Conservation (phyloP, 2,329 filamentous ascomycete genomes). For the Coniochaeta ligniaria region DNA sequence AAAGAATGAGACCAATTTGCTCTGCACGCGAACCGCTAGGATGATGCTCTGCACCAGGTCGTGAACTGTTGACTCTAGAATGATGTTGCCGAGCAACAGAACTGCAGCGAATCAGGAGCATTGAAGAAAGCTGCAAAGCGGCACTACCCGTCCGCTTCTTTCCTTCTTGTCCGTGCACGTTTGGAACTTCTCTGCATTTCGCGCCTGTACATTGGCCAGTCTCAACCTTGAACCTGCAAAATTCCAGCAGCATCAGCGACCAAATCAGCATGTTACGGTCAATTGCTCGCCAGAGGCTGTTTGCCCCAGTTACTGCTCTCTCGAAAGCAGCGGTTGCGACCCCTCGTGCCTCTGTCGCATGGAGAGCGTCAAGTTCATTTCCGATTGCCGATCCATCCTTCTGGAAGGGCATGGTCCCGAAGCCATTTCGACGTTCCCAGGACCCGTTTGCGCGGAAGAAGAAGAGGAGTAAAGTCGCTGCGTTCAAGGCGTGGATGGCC, state of each 20-base stretch:
- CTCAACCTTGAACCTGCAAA: background rate
- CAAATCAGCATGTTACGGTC: background rate
- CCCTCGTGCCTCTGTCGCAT: background rate
- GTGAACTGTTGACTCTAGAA: background rate
- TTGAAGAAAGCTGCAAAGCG: background rate
- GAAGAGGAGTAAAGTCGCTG: background rate
- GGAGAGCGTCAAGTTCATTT: constrained; percentile 5
- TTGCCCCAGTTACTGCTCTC: background rate
- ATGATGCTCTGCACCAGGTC: background rate
- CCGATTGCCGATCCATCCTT: constrained; percentile 36
- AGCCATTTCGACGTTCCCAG: constrained; percentile 43
- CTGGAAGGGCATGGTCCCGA: constrained; percentile 65
- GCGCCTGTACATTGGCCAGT: background rate
- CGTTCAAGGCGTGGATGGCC: constrained; percentile 33
- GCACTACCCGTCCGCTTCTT: background rate
- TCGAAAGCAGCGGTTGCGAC: background rate
- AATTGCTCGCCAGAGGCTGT: background rate
- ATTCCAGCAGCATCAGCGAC: background rate
- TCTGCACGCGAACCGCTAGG: background rate
- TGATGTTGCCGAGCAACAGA: constrained; percentile 15
- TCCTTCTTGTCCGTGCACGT: background rate
- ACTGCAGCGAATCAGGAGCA: background rate
- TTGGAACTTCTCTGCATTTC: background rate
- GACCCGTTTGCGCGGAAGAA: background rate
- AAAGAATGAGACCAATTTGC: background rate